Evolutionary conservation across 345 rosid species (phyloP), one percentile per base, ranked within the genome.

Genomic region (Salix viminalis): DNA sequence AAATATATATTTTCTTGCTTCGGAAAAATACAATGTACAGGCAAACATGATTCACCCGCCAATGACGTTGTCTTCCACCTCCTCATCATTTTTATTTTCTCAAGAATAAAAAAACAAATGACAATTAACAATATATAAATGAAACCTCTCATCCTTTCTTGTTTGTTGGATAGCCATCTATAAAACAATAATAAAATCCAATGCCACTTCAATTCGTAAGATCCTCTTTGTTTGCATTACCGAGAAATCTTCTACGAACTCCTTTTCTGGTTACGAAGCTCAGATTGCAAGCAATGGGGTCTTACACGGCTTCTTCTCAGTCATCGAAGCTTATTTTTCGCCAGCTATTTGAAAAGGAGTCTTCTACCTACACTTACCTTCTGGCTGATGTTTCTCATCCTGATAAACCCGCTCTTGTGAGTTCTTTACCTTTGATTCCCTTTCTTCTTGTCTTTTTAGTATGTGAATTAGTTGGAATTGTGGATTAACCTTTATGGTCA

Each of bases 311-410:
- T 42, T 60, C 82, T 16, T 69, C 74, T 23, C 37, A 7, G 12
- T 79, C 91, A 16, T 69, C 85, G 3, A 87, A 84, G 87, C 87
- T 96, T 36, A 75, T 96, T 80, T 92, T 93, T 73, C 97, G 98
- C 58, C 99, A 96, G 81, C 84, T 92, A 71, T 96, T 93, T 58
- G 98, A 96, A 92, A 88, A 90, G 85, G 98, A 93, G 2, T 93
- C 99, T 4, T 93, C 86, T 1, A 96, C 99, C 21, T 96, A 67
- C 76, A 93, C 99, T 50, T 96, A 93, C 69, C 92, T 95, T 32
- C 96, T 95, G n/a, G 99, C 98, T 16, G 98, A 95, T 71, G 76
- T 85, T 24, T 79, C 93, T 18, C 94, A 93, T 79, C 92, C 93
- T 0, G 93, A 91, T 56, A 96, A 89, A 74, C 99, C 98, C 4